Percentiles rank a stretch among this genome's conserved stretches.
Evolutionary conservation across 1,284 basidiomycete genomes (phyloP).

Genomic region (Cystobasidium slooffiae): DNA sequence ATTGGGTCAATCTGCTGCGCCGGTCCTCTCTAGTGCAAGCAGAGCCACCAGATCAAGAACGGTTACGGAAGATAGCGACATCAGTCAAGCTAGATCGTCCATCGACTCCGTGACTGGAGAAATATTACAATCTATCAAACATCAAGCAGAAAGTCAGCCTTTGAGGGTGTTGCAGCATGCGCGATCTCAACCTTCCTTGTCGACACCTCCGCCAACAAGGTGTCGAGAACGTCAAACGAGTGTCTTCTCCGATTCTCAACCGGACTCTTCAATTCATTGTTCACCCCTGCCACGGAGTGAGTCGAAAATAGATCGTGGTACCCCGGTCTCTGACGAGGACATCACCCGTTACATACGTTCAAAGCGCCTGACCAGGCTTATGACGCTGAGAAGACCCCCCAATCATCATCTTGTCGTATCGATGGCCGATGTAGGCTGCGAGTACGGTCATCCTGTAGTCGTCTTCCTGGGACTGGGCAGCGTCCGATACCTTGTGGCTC

Average conservation of each 20-base stretch:
- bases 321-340: slow-evolving; percentile 43
- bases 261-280: neutral
- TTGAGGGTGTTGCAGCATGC: neutral
- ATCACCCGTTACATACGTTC: slow-evolving; percentile 72
- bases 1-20: slow-evolving; percentile 3
- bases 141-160: neutral
- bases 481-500: slow-evolving; percentile 88
- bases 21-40: neutral
- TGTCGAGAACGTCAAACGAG: neutral
- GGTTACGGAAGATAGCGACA: slow-evolving; percentile 16
- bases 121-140: slow-evolving; percentile 14
- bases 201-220: neutral
- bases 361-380: slow-evolving; percentile 76
- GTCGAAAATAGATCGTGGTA: neutral
- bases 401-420: slow-evolving; percentile 78
- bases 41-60: slow-evolving; percentile 4
- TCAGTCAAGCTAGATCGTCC: slow-evolving; percentile 23
- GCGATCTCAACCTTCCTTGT: slow-evolving; percentile 11
- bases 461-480: slow-evolving; percentile 92
- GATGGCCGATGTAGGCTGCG: slow-evolving; percentile 83
- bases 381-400: slow-evolving; percentile 76
- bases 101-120: slow-evolving; percentile 33
- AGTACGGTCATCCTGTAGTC: slow-evolving; percentile 80
- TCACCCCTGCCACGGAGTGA: neutral
- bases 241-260: neutral